Conservation (phyloP, 2,329 filamentous ascomycete genomes). For the Pseudophaeomoniella oleicola region DNA sequence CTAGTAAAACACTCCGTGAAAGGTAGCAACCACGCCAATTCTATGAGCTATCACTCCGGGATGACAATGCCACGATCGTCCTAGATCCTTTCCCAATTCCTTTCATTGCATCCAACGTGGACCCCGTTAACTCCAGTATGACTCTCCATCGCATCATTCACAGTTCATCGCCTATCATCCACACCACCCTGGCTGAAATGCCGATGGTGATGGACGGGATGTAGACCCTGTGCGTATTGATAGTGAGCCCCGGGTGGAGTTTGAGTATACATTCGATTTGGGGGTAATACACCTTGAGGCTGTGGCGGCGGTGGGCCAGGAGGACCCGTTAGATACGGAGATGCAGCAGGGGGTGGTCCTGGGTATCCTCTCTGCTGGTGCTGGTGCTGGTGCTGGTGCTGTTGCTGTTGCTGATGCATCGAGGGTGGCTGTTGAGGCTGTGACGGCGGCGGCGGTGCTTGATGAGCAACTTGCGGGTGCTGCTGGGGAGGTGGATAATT, state of each 20-base stretch:
- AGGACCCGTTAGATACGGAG: not conserved
- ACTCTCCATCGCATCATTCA: slow-evolving; percentile 1
- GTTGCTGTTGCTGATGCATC: not conserved
- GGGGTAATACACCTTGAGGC: not conserved
- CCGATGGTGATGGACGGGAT: not conserved
- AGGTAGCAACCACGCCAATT: too few species aligned
- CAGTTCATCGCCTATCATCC: not conserved
- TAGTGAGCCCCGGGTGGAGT: not conserved
- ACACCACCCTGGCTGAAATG: not conserved
- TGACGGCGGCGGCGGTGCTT: not conserved
- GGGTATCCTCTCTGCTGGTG: not conserved
- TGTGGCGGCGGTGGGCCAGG: not conserved
- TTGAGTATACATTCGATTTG: not conserved
- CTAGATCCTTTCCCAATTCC: too few species aligned
- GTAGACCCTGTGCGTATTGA: not conserved
- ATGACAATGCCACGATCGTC: too few species aligned
- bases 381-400: not conserved
- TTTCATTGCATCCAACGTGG: too few species aligned
- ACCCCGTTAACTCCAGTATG: too few species aligned
- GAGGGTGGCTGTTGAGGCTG: not conserved
- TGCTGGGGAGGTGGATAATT: not conserved
- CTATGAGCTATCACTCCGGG: too few species aligned
- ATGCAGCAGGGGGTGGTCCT: not conserved
- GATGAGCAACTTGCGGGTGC: too few species aligned
- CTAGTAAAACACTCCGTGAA: too few species aligned